phyloP scores from a whole-genome alignment of 306 rosid genomes.

The Lathyrus sativus region DNA sequence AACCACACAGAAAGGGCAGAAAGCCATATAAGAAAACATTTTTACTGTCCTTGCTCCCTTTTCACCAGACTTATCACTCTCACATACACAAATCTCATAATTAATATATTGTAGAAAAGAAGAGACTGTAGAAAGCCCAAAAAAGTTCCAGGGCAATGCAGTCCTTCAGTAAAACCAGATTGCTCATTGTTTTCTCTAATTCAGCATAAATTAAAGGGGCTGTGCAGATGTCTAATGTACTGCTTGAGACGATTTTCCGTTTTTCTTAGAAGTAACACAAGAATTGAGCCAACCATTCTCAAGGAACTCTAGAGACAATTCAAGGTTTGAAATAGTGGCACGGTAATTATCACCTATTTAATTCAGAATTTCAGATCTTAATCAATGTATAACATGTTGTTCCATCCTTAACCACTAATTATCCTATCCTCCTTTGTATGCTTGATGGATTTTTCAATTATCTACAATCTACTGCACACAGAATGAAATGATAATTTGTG shows the following conservation, averaged over 20 bases:
- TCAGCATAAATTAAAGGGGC: background rate
- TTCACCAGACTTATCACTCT: background rate
- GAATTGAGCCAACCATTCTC: constrained; percentile 22
- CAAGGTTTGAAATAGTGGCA: constrained; percentile 9
- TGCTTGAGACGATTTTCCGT: constrained; percentile 17
- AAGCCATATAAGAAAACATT: constrained; percentile 16
- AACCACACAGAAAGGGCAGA: constrained; percentile 13
- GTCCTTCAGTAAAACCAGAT: constrained; percentile 18
- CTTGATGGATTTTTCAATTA: constrained; percentile 28
- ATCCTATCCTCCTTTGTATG: constrained; percentile 7
- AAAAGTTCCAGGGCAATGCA: background rate
- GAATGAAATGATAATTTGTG: constrained; percentile 19
- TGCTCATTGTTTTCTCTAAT: constrained; percentile 1
- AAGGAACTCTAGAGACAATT: constrained; percentile 18
- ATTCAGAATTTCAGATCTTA: constrained; percentile 16
- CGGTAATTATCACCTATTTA: constrained; percentile 14
- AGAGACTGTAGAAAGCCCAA: constrained; percentile 21
- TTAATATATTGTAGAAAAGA: constrained; percentile 19
- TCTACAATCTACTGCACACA: constrained; percentile 4
- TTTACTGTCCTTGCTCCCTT: constrained; percentile 14
- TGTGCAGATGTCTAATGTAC: background rate
- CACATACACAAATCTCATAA: constrained; percentile 9
- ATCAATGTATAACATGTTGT: constrained; percentile 11
- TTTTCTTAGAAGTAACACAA: background rate
- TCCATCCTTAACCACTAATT: constrained; percentile 11